Evolutionary conservation across 306 rosid genomes (phyloP), one percentile per base, ranked within the genome.

Genomic region (Senna tora): DNA sequence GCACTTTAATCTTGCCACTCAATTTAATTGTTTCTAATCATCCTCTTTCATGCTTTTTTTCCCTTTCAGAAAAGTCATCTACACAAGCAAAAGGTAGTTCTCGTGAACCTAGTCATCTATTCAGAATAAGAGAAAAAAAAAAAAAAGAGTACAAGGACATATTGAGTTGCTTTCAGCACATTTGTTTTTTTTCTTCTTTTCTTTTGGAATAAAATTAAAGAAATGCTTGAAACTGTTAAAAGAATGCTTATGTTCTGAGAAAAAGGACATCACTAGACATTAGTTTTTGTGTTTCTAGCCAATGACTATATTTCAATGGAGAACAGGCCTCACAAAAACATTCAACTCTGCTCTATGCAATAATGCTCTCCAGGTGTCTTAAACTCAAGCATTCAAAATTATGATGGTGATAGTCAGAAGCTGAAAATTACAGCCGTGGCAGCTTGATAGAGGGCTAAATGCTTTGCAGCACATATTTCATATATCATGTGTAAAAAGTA

Each of bases 401-500:
- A n/a, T n/a, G n/a, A n/a, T 20, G 11, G 42, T 0, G 69, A 22
- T 64, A 16, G 14, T 64, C 32, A 21, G 53, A 64, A 25, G 38
- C 33, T 42, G 71, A 21, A 60, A 32, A n/a, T 0, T 59, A 13
- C 11, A 9, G 30, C 9, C 5, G 36, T 17, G 49, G 11, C 43
- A 34, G 33, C 12, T 59, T 61, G 39, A 41, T 30, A 41, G 51
- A 19, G 19, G 11, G 34, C 51, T 38, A 63, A 12, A 39, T 17
- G 20, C 63, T 17, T 32, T 5, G 41, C 22, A n/a, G 57, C 16
- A 15, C 7, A 43, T 9, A 28, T 20, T 28, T 66, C 5, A 46
- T 25, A 65, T 14, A 41, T 15, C 56, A 25, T 8, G 59, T 73
- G 51, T 14, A 36, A 45, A 69, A 12, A 55, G 56, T 47, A 75